phyloP scores from a whole-genome alignment of 2,329 filamentous ascomycete species.

The Alternaria sp. region DNA sequence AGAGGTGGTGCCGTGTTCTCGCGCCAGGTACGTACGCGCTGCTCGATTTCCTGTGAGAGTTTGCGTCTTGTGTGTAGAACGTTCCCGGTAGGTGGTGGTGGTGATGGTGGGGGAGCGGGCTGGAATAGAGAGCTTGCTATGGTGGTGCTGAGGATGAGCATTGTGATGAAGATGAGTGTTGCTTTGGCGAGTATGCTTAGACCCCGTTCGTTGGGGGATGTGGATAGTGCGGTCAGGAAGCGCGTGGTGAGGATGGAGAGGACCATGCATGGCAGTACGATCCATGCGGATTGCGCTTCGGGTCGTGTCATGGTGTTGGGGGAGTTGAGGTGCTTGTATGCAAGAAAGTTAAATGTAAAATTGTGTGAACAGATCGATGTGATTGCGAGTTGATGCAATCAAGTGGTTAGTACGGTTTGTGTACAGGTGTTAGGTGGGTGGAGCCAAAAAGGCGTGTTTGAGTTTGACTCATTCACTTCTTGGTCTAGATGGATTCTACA shows the following conservation, averaged over 20 bases:
- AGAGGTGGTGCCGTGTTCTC: not conserved
- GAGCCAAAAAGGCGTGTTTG: not conserved
- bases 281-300: not conserved
- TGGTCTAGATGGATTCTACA: not conserved
- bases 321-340: not conserved
- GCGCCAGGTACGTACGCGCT: not conserved
- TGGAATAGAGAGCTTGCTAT: not conserved
- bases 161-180: not conserved
- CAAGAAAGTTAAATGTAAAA: not conserved
- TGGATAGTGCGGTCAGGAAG: not conserved
- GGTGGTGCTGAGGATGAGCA: not conserved
- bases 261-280: not conserved
- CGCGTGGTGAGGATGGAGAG: not conserved
- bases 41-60: not conserved
- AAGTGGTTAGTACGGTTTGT: not conserved
- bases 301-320: not conserved
- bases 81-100: not conserved
- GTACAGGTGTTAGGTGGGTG: not conserved
- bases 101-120: not conserved
- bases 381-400: not conserved
- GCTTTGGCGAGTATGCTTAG: not conserved
- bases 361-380: not conserved
- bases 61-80: not conserved
- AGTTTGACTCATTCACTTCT: not conserved
- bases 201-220: not conserved